Evolutionary conservation across 345 rosid species (phyloP).

Genomic region (Melastoma malabathricum): DNA sequence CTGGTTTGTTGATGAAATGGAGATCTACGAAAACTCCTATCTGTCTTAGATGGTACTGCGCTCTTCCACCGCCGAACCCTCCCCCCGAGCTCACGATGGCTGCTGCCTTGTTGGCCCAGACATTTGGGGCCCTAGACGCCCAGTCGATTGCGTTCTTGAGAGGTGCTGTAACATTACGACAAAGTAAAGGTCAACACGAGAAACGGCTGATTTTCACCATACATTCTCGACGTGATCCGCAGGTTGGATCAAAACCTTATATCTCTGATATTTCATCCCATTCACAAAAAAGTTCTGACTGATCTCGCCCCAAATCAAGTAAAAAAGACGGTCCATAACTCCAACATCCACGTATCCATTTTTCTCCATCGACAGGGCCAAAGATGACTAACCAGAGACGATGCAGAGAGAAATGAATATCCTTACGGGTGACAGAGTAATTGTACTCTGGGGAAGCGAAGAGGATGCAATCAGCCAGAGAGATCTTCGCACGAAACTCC

Average conservation of each 20-base stretch:
- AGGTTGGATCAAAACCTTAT: too few relatives aligned
- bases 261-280: too few relatives aligned
- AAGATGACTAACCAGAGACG: background rate
- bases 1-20: slow-evolving; percentile 85
- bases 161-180: slow-evolving; percentile 28
- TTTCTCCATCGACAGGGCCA: background rate
- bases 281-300: too few relatives aligned
- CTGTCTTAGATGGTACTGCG: slow-evolving; percentile 75
- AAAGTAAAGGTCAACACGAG: background rate
- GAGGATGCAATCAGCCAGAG: slow-evolving; percentile 45
- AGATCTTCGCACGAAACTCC: slow-evolving; percentile 52
- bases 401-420: background rate
- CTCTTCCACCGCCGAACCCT: slow-evolving; percentile 43
- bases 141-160: slow-evolving; percentile 83
- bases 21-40: slow-evolving; percentile 67
- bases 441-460: slow-evolving; percentile 86
- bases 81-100: slow-evolving; percentile 61
- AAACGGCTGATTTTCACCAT: too few relatives aligned
- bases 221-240: too few relatives aligned
- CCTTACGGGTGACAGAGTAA: slow-evolving; percentile 48
- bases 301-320: too few relatives aligned
- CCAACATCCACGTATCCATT: too few relatives aligned
- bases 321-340: too few relatives aligned
- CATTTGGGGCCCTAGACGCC: slow-evolving; percentile 70
- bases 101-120: slow-evolving; percentile 81